Evolutionary conservation across 257 asterid species (phyloP).

Genomic region (Nicotiana tabacum): DNA sequence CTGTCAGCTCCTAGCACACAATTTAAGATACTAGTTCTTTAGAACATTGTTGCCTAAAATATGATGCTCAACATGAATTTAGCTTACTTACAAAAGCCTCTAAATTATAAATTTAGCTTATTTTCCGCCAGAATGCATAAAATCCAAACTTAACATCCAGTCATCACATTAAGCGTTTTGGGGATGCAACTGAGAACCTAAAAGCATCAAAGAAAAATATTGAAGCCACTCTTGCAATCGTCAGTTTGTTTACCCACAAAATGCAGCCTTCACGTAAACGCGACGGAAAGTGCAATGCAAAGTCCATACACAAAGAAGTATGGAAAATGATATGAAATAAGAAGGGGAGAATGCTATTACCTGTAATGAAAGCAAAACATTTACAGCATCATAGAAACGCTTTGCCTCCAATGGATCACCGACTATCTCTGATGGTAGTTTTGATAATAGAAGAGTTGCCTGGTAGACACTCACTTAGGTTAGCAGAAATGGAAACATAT

Average conservation of each 20-base stretch:
- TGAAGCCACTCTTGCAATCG: neutral
- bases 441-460: conserved; percentile 72
- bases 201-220: neutral
- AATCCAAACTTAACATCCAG: conserved; percentile 1
- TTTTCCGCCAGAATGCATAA: neutral
- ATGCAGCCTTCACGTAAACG: neutral
- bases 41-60: neutral
- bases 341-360: conserved; percentile 31
- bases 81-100: neutral
- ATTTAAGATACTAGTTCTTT: neutral
- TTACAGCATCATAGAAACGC: conserved; percentile 76
- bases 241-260: neutral
- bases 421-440: conserved; percentile 60
- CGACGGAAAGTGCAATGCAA: neutral
- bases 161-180: neutral
- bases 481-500: conserved; percentile 11
- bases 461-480: conserved; percentile 25
- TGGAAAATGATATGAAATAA: neutral
- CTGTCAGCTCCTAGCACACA: neutral
- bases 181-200: neutral
- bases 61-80: neutral
- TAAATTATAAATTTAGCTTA: neutral
- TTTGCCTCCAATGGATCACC: conserved; percentile 71
- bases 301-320: neutral
- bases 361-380: conserved; percentile 88